Conservation (phyloP, 257 asterid species). For the Ophiorrhiza pumila region DNA sequence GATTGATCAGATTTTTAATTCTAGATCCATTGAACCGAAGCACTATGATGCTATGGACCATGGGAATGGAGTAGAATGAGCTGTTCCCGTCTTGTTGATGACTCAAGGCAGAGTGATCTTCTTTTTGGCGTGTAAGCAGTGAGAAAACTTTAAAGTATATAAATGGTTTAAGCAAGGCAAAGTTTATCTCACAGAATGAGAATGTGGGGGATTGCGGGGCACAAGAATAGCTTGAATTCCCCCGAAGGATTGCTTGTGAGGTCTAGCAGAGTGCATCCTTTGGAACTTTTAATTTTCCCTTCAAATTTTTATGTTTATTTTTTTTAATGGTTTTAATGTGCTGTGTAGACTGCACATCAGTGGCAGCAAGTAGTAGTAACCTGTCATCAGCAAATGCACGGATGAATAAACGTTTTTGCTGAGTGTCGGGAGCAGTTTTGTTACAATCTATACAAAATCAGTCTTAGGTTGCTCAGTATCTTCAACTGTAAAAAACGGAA, state of each 20-base stretch:
- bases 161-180: background rate
- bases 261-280: constrained; percentile 13
- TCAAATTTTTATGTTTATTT: background rate
- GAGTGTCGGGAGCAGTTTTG: constrained; percentile 15
- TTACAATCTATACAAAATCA: background rate
- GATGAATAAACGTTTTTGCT: constrained; percentile 6
- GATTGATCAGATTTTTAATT: constrained; percentile 4
- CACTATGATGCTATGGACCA: constrained; percentile 6
- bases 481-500: background rate
- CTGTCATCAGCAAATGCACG: constrained; percentile 10
- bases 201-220: background rate
- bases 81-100: background rate
- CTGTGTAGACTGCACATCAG: background rate
- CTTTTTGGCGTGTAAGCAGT: background rate
- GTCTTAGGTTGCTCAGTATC: background rate
- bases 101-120: background rate
- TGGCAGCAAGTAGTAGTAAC: background rate
- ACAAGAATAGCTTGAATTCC: background rate
- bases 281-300: background rate
- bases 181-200: background rate
- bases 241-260: background rate
- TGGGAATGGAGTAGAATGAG: background rate
- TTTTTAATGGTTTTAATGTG: background rate
- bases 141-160: background rate
- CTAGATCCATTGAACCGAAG: background rate